Conservation (phyloP, 495 filamentous ascomycete species). For the Copromyces sp. region DNA sequence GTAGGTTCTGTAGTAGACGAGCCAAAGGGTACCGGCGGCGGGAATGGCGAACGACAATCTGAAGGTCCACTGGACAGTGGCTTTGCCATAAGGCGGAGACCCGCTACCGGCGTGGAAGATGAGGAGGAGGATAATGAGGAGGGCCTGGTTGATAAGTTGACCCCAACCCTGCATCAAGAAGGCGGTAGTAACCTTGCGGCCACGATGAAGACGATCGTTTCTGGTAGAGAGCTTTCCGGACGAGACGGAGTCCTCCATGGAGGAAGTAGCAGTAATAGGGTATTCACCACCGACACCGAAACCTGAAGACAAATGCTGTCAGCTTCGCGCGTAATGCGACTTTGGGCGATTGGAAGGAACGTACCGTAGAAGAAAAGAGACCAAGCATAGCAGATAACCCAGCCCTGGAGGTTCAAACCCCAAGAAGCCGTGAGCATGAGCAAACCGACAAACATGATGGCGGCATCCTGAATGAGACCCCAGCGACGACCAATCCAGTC, state of each 20-base stretch:
- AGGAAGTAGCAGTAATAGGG: conserved; percentile 89
- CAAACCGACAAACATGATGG: conserved; percentile 83
- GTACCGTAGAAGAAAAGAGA: conserved; percentile 78
- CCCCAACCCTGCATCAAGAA: conserved; percentile 98
- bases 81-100: conserved; percentile 58
- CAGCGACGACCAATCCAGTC: conserved; percentile 73
- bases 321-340: not conserved
- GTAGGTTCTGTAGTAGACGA: conserved; percentile 80
- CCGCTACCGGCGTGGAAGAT: conserved; percentile 69
- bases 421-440: conserved; percentile 80
- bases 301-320: conserved; percentile 19
- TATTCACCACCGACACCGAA: conserved; percentile 91
- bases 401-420: conserved; percentile 74
- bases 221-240: conserved; percentile 78
- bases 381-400: conserved; percentile 89
- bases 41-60: conserved; percentile 77
- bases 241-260: conserved; percentile 83
- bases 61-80: conserved; percentile 73
- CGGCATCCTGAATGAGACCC: conserved; percentile 87
- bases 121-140: conserved; percentile 71
- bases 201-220: conserved; percentile 85
- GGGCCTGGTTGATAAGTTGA: conserved; percentile 79
- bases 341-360: not conserved
- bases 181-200: conserved; percentile 81
- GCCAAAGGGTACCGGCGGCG: conserved; percentile 80